These are phyloP conservation scores for Copromyces sp. DNA, from an alignment of 495 filamentous ascomycete species.

Conservation along the genomic window DNA sequence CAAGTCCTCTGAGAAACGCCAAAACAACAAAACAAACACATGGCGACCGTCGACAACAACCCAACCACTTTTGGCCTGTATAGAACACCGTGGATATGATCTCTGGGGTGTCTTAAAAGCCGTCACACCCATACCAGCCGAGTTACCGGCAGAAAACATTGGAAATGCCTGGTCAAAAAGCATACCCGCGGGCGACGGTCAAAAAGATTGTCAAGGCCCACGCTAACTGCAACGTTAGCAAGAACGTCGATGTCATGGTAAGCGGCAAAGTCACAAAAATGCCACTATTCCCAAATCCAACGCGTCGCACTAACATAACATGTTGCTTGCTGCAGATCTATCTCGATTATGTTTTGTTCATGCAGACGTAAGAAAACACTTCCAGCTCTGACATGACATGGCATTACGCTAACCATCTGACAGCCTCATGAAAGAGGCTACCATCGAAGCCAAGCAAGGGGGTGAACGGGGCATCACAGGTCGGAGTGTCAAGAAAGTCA, in stretches of 20 bases:
- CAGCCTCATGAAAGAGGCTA: constrained; percentile 78
- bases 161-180: constrained; percentile 51
- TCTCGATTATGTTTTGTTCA: constrained; percentile 80
- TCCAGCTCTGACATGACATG: background rate
- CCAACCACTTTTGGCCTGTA: no score
- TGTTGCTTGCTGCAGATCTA: constrained; percentile 49
- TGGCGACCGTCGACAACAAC: background rate
- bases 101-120: background rate
- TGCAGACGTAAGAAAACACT: constrained; percentile 58
- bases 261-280: constrained; percentile 12
- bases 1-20: background rate
- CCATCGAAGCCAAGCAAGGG: constrained; percentile 61
- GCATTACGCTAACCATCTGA: constrained; percentile 5
- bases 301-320: constrained; percentile 11
- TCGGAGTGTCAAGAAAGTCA: constrained; percentile 64
- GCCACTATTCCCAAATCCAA: background rate
- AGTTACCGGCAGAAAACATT: background rate
- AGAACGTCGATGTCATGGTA: constrained; percentile 83
- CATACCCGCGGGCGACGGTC: constrained; percentile 75
- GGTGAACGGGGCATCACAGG: constrained; percentile 66
- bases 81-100: background rate
- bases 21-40: background rate
- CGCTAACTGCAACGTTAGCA: constrained; percentile 65
- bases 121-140: background rate
- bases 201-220: constrained; percentile 88